phyloP scores from a whole-genome alignment of 1,139 yeast genomes.

The Kodamaea arcana region DNA sequence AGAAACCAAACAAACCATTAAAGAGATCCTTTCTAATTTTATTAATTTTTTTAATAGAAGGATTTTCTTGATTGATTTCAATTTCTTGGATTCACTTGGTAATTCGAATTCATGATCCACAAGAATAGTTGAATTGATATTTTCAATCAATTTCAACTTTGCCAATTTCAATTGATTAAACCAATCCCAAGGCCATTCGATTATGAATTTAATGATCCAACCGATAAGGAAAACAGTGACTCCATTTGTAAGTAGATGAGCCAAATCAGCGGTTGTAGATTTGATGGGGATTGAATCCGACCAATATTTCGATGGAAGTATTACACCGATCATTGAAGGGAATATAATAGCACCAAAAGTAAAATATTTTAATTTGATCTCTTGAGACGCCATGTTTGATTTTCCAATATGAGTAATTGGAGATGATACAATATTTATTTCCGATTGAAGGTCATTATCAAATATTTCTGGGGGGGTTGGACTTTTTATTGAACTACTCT shows the following conservation, averaged over 20 bases:
- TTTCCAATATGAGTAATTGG: conserved; percentile 7
- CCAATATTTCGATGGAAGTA: conserved; percentile 11
- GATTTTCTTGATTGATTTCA: conserved; percentile 9
- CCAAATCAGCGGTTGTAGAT: conserved; percentile 7
- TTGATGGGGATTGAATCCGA: background rate
- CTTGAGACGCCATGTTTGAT: conserved; percentile 4
- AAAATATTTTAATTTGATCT: conserved; percentile 10
- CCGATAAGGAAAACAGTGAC: conserved; percentile 25
- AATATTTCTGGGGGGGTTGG: background rate
- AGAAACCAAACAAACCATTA: conserved; percentile 21
- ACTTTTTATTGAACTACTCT: background rate
- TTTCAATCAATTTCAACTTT: conserved; percentile 16
- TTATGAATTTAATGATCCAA: conserved; percentile 23
- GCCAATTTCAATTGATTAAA: conserved; percentile 20
- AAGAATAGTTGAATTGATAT: conserved; percentile 15
- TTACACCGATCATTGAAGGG: conserved; percentile 12
- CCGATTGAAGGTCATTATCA: conserved; percentile 3
- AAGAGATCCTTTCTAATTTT: conserved; percentile 21
- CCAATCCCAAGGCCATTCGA: conserved; percentile 41
- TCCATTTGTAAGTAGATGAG: conserved; percentile 25
- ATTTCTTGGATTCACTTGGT: conserved; percentile 7
- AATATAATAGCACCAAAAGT: conserved; percentile 9
- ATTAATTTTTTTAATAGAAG: conserved; percentile 13
- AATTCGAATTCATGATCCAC: conserved; percentile 3
- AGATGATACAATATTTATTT: conserved; percentile 6